These are phyloP conservation scores for Cystofilobasidium ferigula DNA, from an alignment of 768 basidiomycete genomes.

Conservation along the genomic window DNA sequence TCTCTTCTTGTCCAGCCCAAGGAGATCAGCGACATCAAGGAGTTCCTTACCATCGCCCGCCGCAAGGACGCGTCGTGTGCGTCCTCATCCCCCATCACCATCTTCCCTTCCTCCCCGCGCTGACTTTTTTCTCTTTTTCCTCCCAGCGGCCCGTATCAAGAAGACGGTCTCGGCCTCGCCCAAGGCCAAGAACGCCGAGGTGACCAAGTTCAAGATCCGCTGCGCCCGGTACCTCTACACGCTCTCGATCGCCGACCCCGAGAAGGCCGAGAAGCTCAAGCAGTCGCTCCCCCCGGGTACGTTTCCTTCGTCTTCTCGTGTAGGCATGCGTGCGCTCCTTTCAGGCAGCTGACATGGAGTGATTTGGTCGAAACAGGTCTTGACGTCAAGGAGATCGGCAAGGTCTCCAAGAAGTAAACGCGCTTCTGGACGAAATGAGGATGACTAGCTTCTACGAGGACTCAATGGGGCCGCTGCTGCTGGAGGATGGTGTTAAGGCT, in stretches of 20 bases:
- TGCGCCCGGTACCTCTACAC: conserved; percentile 82
- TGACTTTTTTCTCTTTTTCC: neutral
- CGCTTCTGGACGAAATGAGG: too few relatives aligned
- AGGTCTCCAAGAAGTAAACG: conserved; percentile 51
- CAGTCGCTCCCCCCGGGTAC: conserved; percentile 87
- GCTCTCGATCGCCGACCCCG: conserved; percentile 85
- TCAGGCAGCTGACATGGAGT: neutral
- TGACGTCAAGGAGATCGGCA: conserved; percentile 58
- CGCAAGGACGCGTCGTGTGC: conserved; percentile 70
- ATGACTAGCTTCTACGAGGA: too few relatives aligned
- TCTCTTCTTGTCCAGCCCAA: conserved; percentile 55
- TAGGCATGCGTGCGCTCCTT: neutral
- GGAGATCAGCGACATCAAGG: conserved; percentile 96
- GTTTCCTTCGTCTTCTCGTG: conserved; percentile 33
- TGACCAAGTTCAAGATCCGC: conserved; percentile 96
- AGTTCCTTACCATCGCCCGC: conserved; percentile 92
- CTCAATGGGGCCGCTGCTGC: too few relatives aligned
- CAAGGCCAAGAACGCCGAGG: conserved; percentile 28
- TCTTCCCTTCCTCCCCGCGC: neutral
- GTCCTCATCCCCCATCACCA: neutral
- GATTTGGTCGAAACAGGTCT: conserved; percentile 47
- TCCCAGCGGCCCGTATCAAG: conserved; percentile 65
- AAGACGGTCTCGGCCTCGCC: conserved; percentile 50
- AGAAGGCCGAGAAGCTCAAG: conserved; percentile 96
- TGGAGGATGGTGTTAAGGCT: too few relatives aligned